Conservation (phyloP, 208 protist genomes). For the Acanthamoeba divionensis region DNA sequence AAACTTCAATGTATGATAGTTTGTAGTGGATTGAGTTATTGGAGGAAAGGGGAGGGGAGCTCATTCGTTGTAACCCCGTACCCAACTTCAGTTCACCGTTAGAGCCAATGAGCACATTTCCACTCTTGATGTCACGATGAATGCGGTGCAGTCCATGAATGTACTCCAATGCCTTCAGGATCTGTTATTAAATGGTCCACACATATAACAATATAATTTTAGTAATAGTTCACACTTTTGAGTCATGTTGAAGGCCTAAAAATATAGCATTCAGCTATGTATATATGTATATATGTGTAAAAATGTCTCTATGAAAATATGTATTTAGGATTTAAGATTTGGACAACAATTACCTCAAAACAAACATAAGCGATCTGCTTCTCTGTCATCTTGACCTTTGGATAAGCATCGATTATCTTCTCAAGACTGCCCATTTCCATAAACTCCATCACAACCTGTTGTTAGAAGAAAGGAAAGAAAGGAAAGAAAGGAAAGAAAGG, state of each 20-base stretch:
- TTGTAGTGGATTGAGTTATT: not conserved
- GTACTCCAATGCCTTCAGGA: conserved; percentile 64
- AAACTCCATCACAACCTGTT: conserved; percentile 78
- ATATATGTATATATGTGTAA: too few relatives aligned
- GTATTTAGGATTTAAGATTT: too few relatives aligned
- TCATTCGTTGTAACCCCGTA: too few relatives aligned
- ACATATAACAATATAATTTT: too few relatives aligned
- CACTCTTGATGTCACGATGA: conserved; percentile 77
- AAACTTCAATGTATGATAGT: not conserved
- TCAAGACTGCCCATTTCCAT: conserved; percentile 77
- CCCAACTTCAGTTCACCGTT: conserved; percentile 69
- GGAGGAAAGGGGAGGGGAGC: too few relatives aligned
- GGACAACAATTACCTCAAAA: conserved; percentile 51
- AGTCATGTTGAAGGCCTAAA: too few relatives aligned
- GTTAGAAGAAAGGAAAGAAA: not conserved
- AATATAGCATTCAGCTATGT: too few relatives aligned
- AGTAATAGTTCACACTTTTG: too few relatives aligned
- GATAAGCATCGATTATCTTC: conserved; percentile 66
- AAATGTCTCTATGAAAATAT: too few relatives aligned
- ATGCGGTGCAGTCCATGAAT: conserved; percentile 74
- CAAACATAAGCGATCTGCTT: conserved; percentile 68
- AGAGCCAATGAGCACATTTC: conserved; percentile 59
- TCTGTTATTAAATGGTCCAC: too few relatives aligned
- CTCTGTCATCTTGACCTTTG: conserved; percentile 61
- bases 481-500: not conserved